phyloP scores from a whole-genome alignment of 495 filamentous ascomycete genomes.

The Aspergillus ellipticus region DNA sequence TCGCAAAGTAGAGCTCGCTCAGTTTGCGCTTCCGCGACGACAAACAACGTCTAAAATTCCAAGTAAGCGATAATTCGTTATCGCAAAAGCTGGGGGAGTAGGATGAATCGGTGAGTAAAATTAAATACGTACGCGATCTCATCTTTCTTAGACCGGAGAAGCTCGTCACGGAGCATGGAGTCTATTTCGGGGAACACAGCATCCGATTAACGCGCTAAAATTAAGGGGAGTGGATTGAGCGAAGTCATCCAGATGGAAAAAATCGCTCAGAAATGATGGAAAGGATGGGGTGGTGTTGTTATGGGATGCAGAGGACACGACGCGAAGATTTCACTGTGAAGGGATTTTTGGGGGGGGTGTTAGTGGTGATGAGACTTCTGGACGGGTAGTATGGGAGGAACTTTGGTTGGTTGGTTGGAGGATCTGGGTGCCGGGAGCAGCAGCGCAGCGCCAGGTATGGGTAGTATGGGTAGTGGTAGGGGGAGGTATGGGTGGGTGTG shows the following conservation, averaged over 20 bases:
- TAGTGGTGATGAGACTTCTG: constrained; percentile 20
- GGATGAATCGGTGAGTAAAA: constrained; percentile 21
- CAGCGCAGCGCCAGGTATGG: constrained; percentile 3
- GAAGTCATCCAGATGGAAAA: constrained; percentile 49
- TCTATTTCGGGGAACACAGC: constrained; percentile 51
- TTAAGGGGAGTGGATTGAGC: constrained; percentile 40
- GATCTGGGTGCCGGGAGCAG: constrained; percentile 18
- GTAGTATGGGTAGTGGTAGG: background rate
- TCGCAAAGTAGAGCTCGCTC: constrained; percentile 68
- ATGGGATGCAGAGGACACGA: constrained; percentile 36
- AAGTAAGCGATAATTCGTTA: constrained; percentile 29
- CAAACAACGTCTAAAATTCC: constrained; percentile 63
- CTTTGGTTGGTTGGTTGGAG: constrained; percentile 17
- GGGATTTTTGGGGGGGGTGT: constrained; percentile 27
- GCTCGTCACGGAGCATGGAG: constrained; percentile 56
- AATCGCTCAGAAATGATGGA: constrained; percentile 54
- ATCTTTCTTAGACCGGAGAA: constrained; percentile 55
- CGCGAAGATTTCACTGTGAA: constrained; percentile 39
- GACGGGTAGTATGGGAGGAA: constrained; percentile 19
- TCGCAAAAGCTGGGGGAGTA: constrained; percentile 2
- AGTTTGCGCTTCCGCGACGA: constrained; percentile 79
- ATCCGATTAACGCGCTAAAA: constrained; percentile 58
- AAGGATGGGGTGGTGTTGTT: constrained; percentile 44
- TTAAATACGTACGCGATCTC: constrained; percentile 58
- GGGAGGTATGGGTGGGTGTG: constrained; percentile 1